Evolutionary conservation across 148 eudicot genomes (phyloP).

Genomic region (Arctostaphylos glauca): DNA sequence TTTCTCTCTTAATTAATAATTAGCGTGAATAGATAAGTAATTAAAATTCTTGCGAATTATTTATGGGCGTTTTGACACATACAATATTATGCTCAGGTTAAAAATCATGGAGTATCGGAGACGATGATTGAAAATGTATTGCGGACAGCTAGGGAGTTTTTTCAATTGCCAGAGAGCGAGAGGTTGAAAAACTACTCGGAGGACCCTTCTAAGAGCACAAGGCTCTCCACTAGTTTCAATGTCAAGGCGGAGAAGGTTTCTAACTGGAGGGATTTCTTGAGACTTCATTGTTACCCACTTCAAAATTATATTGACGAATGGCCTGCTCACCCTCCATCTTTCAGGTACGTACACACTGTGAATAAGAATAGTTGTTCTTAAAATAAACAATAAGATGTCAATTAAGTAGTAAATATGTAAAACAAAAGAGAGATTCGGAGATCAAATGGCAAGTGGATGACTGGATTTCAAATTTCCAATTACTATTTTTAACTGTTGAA

Average conservation of each 20-base stretch:
- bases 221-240: slow-evolving; percentile 27
- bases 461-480: too few species aligned
- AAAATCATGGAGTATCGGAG: slow-evolving; percentile 24
- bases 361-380: too few species aligned
- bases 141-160: slow-evolving; percentile 17
- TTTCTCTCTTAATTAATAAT: too few species aligned
- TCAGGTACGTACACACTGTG: not conserved
- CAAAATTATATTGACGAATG: slow-evolving; percentile 17
- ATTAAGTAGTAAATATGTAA: too few species aligned
- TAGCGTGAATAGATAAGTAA: too few species aligned
- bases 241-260: not conserved
- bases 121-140: not conserved
- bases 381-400: too few species aligned
- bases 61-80: too few species aligned
- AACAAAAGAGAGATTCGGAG: too few species aligned
- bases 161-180: slow-evolving; percentile 20
- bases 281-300: slow-evolving; percentile 23
- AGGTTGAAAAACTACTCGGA: slow-evolving; percentile 22
- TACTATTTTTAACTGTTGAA: too few species aligned
- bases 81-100: not conserved
- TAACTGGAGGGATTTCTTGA: not conserved
- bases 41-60: too few species aligned
- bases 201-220: slow-evolving; percentile 21
- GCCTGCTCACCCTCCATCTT: slow-evolving; percentile 18
- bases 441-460: too few species aligned